Evolutionary conservation across 805 yeast species (phyloP).

Genomic region (Saccharomycopsis selenospora): DNA sequence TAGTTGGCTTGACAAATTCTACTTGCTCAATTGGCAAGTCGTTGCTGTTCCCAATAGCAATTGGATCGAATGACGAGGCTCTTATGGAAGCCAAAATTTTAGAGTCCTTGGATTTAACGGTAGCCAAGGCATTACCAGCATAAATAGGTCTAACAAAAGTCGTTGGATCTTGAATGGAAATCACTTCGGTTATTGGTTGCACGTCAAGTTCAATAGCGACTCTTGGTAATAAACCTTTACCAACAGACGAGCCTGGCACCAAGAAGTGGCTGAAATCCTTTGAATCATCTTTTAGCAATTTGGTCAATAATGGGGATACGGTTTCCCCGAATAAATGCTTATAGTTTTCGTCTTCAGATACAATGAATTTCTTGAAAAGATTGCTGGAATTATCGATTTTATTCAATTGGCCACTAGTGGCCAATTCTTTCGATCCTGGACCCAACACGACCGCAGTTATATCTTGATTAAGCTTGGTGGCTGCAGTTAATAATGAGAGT

Average conservation of each 20-base stretch:
- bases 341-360: constrained; percentile 51
- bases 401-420: constrained; percentile 42
- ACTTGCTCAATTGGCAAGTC: constrained; percentile 44
- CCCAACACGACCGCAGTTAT: constrained; percentile 77
- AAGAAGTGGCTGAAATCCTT: constrained; percentile 60
- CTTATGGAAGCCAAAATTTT: constrained; percentile 71
- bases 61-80: constrained; percentile 66
- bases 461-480: constrained; percentile 66
- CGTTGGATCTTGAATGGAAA: constrained; percentile 52
- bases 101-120: constrained; percentile 64
- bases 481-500: constrained; percentile 70
- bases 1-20: constrained; percentile 29
- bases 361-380: constrained; percentile 42
- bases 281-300: constrained; percentile 26
- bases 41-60: constrained; percentile 33
- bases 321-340: constrained; percentile 75
- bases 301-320: constrained; percentile 59
- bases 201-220: constrained; percentile 76
- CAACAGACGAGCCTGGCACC: constrained; percentile 77
- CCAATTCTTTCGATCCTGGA: constrained; percentile 42
- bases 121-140: constrained; percentile 89
- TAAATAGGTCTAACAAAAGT: constrained; percentile 90
- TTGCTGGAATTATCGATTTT: constrained; percentile 39
- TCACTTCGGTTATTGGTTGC: constrained; percentile 84
- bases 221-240: constrained; percentile 82